A percentile compares a stretch with the other conserved stretches of the same genome.
Conservation (phyloP, 495 filamentous ascomycete species). For the Amphirosellinia nigrospora region DNA sequence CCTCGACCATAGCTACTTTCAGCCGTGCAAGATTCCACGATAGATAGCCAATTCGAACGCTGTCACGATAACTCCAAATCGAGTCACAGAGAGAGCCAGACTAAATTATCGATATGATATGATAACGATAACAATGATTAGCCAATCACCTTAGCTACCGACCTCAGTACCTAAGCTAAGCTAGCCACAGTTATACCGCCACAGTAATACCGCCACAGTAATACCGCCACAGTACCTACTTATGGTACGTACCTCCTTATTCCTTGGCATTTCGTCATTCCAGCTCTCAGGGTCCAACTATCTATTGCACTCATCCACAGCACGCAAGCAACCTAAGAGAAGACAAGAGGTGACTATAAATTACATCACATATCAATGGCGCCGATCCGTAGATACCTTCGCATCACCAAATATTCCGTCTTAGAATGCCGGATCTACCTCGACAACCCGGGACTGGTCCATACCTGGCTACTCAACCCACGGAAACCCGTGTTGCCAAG, state of each 20-base stretch:
- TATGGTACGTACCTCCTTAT: too few relatives aligned
- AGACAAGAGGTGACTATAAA: conserved; percentile 1
- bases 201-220: not conserved
- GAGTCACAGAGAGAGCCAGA: not conserved
- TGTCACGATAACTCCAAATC: conserved; percentile 12
- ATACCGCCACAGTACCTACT: conserved; percentile 4
- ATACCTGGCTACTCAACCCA: conserved; percentile 80
- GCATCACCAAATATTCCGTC: conserved; percentile 87
- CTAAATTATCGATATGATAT: conserved; percentile 12
- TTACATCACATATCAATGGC: conserved; percentile 60
- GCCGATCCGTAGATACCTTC: conserved; percentile 80
- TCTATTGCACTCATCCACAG: not conserved
- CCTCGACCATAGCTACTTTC: not conserved
- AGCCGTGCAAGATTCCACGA: not conserved
- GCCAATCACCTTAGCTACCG: not conserved
- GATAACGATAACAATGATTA: not conserved
- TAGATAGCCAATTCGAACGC: not conserved
- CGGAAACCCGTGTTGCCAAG: conserved; percentile 75
- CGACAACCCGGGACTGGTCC: conserved; percentile 79
- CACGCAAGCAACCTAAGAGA: not conserved
- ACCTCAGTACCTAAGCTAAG: not conserved
- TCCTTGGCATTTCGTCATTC: conserved; percentile 16
- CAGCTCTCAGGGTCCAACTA: not conserved
- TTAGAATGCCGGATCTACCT: conserved; percentile 95
- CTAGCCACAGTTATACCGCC: not conserved